Evolutionary conservation across 768 basidiomycete genomes (phyloP), one percentile per base, ranked within the genome.

Genomic region (Tubosaeta sp.): DNA sequence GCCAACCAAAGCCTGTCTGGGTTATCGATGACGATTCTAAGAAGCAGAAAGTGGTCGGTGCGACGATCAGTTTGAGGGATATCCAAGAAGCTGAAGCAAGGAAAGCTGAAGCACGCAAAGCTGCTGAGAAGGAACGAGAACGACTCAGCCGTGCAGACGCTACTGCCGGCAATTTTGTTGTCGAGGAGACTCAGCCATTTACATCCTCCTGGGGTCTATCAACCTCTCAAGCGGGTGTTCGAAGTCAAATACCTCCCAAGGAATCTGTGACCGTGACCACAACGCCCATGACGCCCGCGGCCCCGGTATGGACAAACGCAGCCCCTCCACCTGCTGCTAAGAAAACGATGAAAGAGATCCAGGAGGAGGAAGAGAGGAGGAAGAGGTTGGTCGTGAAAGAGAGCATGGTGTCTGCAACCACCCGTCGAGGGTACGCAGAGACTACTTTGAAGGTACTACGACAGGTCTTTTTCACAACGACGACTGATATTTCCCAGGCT

Each of bases 331-430:
- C 73, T 10, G 65, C 74, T 3, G 66, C 78, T 7, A 95, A 92
- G 76, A 97, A 93, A 77, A 90, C 91, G 2, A 86, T 99, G 86
- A 97, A 95, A 75, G 94, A 99, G 74, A 99, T 99, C 37, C 91
- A 95, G 65, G 95, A 98, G 70, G 97, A 99, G 62, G 97, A 99
- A 65, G 92, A 95, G 70, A 81, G 75, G 57, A 80, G 87, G 56
- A 94, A 92, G 76, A 88, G 85, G 69, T 60, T 72, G 27, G 76
- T 76, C 1, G 70, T 73, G 7, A 86, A 85, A 67, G 83, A 88
- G 57, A 82, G 76, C 48, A 74, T 75, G 49, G 78, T 78, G 9
- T 72, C 80, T 12, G 74, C 79, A 19, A 77, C 79, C 35, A 74
- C 80, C 8, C 81, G 86, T 64, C 77, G 90, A 48, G 86, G 77